Base-by-base conservation (phyloP, 306 rosid species). In the Quercus gilva region DNA sequence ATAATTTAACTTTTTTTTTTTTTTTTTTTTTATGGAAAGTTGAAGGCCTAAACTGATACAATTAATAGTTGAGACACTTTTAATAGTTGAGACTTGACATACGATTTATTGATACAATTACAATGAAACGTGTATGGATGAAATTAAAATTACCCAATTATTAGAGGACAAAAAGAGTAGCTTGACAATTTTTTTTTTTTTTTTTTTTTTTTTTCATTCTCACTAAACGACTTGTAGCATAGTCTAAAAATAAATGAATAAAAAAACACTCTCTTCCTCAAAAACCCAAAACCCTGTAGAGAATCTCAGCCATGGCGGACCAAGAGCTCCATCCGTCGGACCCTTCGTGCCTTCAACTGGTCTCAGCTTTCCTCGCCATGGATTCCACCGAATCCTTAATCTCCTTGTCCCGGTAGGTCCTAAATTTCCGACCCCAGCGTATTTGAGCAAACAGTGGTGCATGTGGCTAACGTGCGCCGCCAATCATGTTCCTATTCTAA, bases 341-440 rank as follows among this genome's bases (percentile, higher is more conserved):
- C 45, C 84, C 90, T 9, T 68, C 82, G 51, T 74, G 76, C 71
- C 79, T 83, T 73, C 74, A 80, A 80, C 78, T 94, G 33, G 31
- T 90, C 81, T 92, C 97, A 9, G 95, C 95, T 70, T 73, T 91
- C 78, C 86, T 87, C 18, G 94, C 97, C 1, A 90, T 94, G 92
- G 97, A 92, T 53, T 88, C 94, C 78, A 84, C 89, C 0, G 88
- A 88, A 1, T 82, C 86, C 35, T 80, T 88, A 29, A 69, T 92
- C 59, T 76, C 82, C 25, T 81, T 80, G 74, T 88, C 94, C 81
- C 86, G 93, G 97, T 90, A 77, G 59, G 19, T 72, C 49, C 28
- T 52, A 41, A 41, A 6, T 41, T 41, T 6, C 49, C 55, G 31
- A 13, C 55, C 1, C 61, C 20, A 23, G 75, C 71, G 71, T n/a